These are phyloP conservation scores for Pseudogymnoascus sp. DNA, from an alignment of 2,329 filamentous ascomycete genomes.

Conservation along the genomic window DNA sequence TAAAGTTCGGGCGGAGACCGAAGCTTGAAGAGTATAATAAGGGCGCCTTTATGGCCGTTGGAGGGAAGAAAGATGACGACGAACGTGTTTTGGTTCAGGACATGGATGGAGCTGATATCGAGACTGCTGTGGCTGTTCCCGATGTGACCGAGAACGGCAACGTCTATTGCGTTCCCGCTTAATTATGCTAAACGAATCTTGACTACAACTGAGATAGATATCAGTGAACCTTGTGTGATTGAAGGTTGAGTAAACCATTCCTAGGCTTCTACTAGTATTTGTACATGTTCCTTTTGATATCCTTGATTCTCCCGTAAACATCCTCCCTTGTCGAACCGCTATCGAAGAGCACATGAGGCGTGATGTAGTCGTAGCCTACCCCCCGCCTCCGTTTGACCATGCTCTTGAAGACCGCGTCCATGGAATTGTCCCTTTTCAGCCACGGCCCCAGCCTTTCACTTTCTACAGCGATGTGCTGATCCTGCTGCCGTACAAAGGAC, in stretches of 20 bases:
- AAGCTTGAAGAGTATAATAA: conserved; percentile 26
- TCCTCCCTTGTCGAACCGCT: conserved; percentile 10
- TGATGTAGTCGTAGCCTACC: conserved; percentile 16
- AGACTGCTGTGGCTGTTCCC: conserved; percentile 19
- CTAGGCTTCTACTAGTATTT: neutral
- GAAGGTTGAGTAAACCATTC: neutral
- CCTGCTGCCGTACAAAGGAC: conserved; percentile 14
- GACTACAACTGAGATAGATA: neutral
- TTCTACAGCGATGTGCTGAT: conserved; percentile 3
- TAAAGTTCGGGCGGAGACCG: conserved; percentile 22
- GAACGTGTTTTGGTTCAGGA: conserved; percentile 23
- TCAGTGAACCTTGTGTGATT: too few species aligned
- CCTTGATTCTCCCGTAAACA: conserved; percentile 7
- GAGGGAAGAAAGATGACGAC: conserved; percentile 18
- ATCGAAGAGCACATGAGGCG: conserved; percentile 14
- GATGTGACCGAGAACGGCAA: conserved; percentile 22
- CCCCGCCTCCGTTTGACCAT: conserved; percentile 15
- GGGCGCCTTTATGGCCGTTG: conserved; percentile 23
- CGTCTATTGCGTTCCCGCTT: conserved; percentile 22
- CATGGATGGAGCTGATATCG: conserved; percentile 23
- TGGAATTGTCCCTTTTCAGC: conserved; percentile 10
- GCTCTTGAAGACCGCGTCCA: conserved; percentile 13
- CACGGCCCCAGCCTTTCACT: conserved; percentile 11
- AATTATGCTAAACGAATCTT: conserved; percentile 9
- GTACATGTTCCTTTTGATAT: conserved; percentile 10